Conservation (phyloP, 495 filamentous ascomycete genomes). For the Podospora anserina region DNA sequence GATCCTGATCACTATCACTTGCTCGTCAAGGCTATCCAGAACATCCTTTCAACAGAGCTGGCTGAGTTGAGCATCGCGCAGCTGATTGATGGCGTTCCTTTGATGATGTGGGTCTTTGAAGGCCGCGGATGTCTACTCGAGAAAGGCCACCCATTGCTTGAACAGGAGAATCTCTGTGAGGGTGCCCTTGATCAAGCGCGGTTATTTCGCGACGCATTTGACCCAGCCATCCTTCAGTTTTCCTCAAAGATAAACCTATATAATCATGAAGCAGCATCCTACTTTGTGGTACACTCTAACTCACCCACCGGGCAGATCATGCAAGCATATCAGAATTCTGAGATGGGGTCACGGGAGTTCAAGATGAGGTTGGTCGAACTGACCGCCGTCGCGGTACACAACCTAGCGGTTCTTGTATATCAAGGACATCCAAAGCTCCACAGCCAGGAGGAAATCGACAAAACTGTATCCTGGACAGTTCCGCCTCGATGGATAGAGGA, state of each 20-base stretch:
- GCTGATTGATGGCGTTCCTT: constrained; percentile 13
- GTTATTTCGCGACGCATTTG: not conserved
- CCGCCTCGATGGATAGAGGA: constrained; percentile 3
- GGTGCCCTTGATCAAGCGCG: not conserved
- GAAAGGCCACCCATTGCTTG: constrained; percentile 6
- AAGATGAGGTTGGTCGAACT: constrained; percentile 13
- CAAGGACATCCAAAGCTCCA: constrained; percentile 9
- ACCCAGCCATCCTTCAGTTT: constrained; percentile 1
- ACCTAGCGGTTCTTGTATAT: constrained; percentile 11
- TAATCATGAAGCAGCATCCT: not conserved
- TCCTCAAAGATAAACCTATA: not conserved
- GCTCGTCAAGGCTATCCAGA: constrained; percentile 1
- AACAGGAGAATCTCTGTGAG: constrained; percentile 3
- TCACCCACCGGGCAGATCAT: not conserved
- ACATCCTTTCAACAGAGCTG: constrained; percentile 7
- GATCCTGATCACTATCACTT: not conserved
- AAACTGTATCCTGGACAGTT: constrained; percentile 3
- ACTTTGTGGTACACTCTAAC: not conserved
- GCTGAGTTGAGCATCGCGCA: constrained; percentile 3
- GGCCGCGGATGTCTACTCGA: not conserved
- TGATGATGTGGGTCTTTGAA: not conserved
- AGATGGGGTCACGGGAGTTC: constrained; percentile 10
- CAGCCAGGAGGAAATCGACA: constrained; percentile 11
- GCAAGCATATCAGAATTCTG: constrained; percentile 9
- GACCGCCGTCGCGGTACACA: constrained; percentile 2